phyloP scores from a whole-genome alignment of 768 basidiomycete species.

The Plicaturopsis crispa region DNA sequence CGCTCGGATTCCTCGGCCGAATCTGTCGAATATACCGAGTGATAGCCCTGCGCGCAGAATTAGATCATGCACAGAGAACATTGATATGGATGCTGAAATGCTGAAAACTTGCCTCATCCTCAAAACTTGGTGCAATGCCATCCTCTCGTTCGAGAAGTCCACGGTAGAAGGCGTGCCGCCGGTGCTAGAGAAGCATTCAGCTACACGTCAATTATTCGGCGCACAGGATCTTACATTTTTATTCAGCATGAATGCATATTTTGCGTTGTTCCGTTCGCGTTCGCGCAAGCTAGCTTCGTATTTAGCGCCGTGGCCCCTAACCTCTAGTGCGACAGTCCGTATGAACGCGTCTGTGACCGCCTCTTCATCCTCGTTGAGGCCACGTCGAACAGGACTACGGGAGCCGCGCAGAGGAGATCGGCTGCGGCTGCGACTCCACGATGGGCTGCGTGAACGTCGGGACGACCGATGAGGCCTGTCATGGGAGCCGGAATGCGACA shows the following conservation, averaged over 20 bases:
- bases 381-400: conserved; percentile 19
- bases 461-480: conserved; percentile 28
- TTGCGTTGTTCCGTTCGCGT: conserved; percentile 73
- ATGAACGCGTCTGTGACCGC: conserved; percentile 82
- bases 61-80: conserved; percentile 1
- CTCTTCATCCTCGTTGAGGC: conserved; percentile 48
- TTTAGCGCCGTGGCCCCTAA: conserved; percentile 69
- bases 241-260: conserved; percentile 69
- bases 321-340: conserved; percentile 76
- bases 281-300: conserved; percentile 72
- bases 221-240: conserved; percentile 36
- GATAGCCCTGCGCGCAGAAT: conserved; percentile 57
- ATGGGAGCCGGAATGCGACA: conserved; percentile 24
- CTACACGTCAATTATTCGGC: neutral
- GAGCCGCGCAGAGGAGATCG: conserved; percentile 35
- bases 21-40: conserved; percentile 86
- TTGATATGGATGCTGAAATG: conserved; percentile 1
- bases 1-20: conserved; percentile 91
- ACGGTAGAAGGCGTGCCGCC: conserved; percentile 62
- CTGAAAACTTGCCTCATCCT: conserved; percentile 55
- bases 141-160: conserved; percentile 56
- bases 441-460: conserved; percentile 43
- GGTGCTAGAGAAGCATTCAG: conserved; percentile 40
- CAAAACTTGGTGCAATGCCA: conserved; percentile 59
- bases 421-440: conserved; percentile 39